Conservation (phyloP, 805 yeast genomes). For the Wickerhamiella bombiphila region DNA sequence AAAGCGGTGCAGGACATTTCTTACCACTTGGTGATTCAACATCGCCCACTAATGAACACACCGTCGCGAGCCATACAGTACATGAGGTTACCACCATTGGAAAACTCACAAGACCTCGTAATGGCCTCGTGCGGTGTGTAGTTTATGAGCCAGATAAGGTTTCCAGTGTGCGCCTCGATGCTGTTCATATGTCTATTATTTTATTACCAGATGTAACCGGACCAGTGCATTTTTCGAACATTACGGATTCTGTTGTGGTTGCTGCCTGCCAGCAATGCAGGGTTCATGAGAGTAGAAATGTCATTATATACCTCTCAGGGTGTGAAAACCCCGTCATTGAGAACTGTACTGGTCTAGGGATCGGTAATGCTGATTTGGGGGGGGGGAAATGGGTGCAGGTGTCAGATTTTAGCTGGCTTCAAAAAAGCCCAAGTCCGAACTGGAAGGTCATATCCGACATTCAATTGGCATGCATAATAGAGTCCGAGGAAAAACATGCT, state of each 20-base stretch:
- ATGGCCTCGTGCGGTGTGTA: background rate
- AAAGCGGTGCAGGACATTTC: background rate
- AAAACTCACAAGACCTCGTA: background rate
- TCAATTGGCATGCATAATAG: background rate
- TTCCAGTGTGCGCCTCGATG: constrained; percentile 7
- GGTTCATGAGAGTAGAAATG: constrained; percentile 16
- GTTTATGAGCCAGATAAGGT: constrained; percentile 1
- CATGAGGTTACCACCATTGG: no score
- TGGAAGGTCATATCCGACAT: constrained; percentile 7
- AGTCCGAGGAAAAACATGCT: background rate
- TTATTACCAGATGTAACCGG: constrained; percentile 13
- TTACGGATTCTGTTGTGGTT: constrained; percentile 11
- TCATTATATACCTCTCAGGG: constrained; percentile 14
- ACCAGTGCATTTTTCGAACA: constrained; percentile 14
- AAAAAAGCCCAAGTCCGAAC: constrained; percentile 10
- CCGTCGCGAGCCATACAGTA: no score
- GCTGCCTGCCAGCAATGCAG: constrained; percentile 20
- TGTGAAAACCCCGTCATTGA: constrained; percentile 22
- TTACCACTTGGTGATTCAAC: background rate
- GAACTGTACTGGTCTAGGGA: constrained; percentile 11
- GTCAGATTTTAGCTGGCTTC: constrained; percentile 21
- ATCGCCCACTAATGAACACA: no score
- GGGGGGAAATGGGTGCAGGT: constrained; percentile 8
- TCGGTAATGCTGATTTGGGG: constrained; percentile 10
- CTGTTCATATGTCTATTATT: constrained; percentile 13